Evolutionary conservation across 2,329 filamentous ascomycete species (phyloP).

Genomic region (Exutisphaerella laricina): DNA sequence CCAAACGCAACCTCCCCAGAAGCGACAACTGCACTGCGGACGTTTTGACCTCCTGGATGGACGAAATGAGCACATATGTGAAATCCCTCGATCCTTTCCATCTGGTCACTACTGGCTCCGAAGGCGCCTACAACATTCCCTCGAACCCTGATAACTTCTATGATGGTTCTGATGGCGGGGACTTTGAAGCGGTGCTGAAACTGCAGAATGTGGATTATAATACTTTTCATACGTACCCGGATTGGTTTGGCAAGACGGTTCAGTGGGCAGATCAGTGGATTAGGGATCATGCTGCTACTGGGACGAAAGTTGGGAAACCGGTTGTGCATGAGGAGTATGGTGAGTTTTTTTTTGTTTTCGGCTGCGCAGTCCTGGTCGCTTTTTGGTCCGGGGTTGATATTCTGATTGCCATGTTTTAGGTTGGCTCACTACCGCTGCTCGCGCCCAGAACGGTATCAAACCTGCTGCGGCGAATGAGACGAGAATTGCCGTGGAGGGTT

Average conservation of each 20-base stretch:
- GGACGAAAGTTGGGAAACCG: constrained; percentile 44
- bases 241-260: constrained; percentile 51
- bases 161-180: constrained; percentile 45
- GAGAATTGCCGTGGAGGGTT: constrained; percentile 41
- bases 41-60: constrained; percentile 45
- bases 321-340: constrained; percentile 53
- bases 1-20: constrained; percentile 53
- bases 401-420: no score
- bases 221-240: constrained; percentile 52
- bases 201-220: constrained; percentile 50
- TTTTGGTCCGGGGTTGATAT: no score
- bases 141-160: constrained; percentile 22
- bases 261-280: constrained; percentile 53
- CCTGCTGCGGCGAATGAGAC: constrained; percentile 38
- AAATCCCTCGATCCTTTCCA: constrained; percentile 50
- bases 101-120: constrained; percentile 52
- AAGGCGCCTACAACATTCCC: constrained; percentile 28
- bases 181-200: constrained; percentile 49
- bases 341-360: no score
- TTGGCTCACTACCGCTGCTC: constrained; percentile 49
- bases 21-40: constrained; percentile 43
- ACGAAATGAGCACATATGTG: constrained; percentile 52
- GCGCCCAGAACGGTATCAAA: constrained; percentile 43
- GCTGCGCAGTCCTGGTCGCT: no score
- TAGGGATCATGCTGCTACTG: constrained; percentile 47